These are phyloP conservation scores for Zygoascus hellenicus DNA, from an alignment of 1,139 yeast genomes.

Conservation along the genomic window DNA sequence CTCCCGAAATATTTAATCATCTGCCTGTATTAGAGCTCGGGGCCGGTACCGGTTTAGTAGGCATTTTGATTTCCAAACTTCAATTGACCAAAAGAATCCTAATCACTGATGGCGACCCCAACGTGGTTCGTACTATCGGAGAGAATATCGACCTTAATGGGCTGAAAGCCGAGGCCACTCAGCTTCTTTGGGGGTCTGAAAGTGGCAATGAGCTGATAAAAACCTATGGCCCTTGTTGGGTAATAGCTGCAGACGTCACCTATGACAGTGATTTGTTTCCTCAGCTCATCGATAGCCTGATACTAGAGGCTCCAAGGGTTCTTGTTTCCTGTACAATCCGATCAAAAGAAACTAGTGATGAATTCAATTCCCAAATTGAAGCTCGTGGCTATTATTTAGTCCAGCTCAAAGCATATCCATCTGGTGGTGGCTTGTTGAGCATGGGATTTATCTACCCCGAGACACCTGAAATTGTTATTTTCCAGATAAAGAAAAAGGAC, in stretches of 20 bases:
- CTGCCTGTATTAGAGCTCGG: slow-evolving; percentile 61
- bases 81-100: slow-evolving; percentile 34
- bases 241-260: slow-evolving; percentile 79
- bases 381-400: slow-evolving; percentile 29
- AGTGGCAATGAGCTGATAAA: slow-evolving; percentile 24
- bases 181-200: slow-evolving; percentile 55
- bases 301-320: slow-evolving; percentile 19
- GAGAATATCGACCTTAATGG: slow-evolving; percentile 45
- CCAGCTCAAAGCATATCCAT: slow-evolving; percentile 21
- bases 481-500: slow-evolving; percentile 6
- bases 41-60: slow-evolving; percentile 85
- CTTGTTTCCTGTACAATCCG: slow-evolving; percentile 61
- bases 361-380: slow-evolving; percentile 46
- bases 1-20: neutral
- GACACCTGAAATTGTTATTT: slow-evolving; percentile 20
- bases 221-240: slow-evolving; percentile 31
- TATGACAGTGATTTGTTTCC: slow-evolving; percentile 65
- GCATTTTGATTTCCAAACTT: slow-evolving; percentile 45
- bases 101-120: slow-evolving; percentile 74
- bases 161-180: slow-evolving; percentile 33
- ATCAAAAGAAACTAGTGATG: slow-evolving; percentile 49
- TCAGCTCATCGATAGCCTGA: slow-evolving; percentile 47
- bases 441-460: slow-evolving; percentile 21
- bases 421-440: slow-evolving; percentile 9
- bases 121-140: slow-evolving; percentile 49